Evolutionary conservation across 805 yeast genomes (phyloP).

Genomic region (Sporopachydermia lactativora): DNA sequence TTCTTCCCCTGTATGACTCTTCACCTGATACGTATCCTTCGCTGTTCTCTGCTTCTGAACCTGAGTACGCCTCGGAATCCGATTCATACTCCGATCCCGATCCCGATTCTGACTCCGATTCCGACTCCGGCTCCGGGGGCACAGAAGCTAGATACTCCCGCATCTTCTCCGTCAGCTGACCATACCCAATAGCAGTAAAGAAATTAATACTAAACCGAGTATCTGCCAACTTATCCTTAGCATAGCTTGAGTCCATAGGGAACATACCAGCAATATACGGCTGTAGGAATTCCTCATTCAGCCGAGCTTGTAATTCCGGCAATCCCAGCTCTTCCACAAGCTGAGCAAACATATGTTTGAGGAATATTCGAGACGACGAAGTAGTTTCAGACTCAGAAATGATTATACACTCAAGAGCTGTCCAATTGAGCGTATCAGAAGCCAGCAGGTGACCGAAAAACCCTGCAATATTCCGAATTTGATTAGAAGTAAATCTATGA

Average conservation of each 20-base stretch:
- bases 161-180: conserved; percentile 72
- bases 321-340: conserved; percentile 66
- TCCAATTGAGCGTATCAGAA: conserved; percentile 53
- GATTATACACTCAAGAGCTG: conserved; percentile 35
- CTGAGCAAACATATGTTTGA: conserved; percentile 71
- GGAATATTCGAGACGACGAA: conserved; percentile 64
- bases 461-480: conserved; percentile 65
- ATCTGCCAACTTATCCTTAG: conserved; percentile 12
- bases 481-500: conserved; percentile 57
- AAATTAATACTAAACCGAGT: conserved; percentile 68
- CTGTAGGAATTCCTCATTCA: conserved; percentile 37
- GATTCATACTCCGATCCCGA: conserved; percentile 7
- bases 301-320: conserved; percentile 29
- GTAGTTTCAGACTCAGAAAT: conserved; percentile 62
- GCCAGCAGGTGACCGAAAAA: conserved; percentile 80
- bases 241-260: conserved; percentile 29
- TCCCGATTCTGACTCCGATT: conserved; percentile 9
- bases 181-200: conserved; percentile 87
- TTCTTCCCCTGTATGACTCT: conserved; percentile 9
- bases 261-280: conserved; percentile 44
- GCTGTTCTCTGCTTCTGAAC: conserved; percentile 7
- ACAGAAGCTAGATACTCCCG: conserved; percentile 34
- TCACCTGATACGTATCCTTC: conserved; percentile 7
- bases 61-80: conserved; percentile 5
- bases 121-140: conserved; percentile 17